Base-by-base conservation (phyloP, 1,284 basidiomycete genomes). In the Malassezia dermatis region DNA sequence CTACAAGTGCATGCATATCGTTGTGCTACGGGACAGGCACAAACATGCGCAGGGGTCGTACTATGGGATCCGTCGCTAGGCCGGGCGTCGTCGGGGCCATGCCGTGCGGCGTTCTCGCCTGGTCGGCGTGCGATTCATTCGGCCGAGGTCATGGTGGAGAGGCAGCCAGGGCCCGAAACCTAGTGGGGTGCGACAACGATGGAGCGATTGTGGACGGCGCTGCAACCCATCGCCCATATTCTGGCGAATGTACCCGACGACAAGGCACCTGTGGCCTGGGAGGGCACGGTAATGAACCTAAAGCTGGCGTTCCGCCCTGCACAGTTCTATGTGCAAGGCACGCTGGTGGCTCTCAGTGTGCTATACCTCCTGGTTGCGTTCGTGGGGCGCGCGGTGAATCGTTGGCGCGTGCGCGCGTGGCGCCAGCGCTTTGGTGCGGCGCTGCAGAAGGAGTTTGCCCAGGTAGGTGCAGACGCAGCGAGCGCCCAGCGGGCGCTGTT, bases 401-500 rank as follows among this genome's bases (percentile, higher is more conserved):
- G 32, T 3, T 47, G 46, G 39, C 24, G 24, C 10, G 39, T 37
- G 30, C 21, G 17, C 10, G 32, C 37, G n/a, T 47, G 45, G 30
- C 19, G 21, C 17, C 31, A n/a, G 5, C 27, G 12, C 17, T 37
- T 50, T 27, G 34, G 8, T 1, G 34, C 17, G 11, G 43, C 53
- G 21, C 39, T 48, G 15, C 34, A 47, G 34, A 44, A 23, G n/a
- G 52, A 63, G 46, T 61, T 59, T 43, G 48, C 48, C 17, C 41
- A 65, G 19, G 61, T 64, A 27, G 66, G 66, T 23, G 53, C 55
- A 24, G 45, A 51, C 24, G 30, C 51, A 8, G 55, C 59, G 24
- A 40, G 51, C 1, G 54, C 46, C 6, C 23, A 34, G 28, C 48
- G 56, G 7, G 27, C 52, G 26, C 61, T 73, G 11, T 17, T 66